A percentile compares a stretch with the other conserved stretches of the same genome.
Evolutionary conservation across 2,329 filamentous ascomycete genomes (phyloP).

Genomic region (Blastomyces parvus): DNA sequence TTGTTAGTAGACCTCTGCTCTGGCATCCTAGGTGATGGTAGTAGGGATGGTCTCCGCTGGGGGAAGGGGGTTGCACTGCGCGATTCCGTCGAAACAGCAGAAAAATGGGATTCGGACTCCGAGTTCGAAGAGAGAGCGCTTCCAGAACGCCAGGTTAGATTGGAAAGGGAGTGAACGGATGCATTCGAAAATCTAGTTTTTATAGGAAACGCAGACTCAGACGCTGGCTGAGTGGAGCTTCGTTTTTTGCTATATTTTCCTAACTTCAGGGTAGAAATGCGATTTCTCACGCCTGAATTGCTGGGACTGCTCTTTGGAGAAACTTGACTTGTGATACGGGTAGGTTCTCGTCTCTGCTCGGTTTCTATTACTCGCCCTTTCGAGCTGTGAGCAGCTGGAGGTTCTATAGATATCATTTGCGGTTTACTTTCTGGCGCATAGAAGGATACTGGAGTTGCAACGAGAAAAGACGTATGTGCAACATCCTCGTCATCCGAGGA

Average conservation of each 20-base stretch:
- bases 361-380: conserved; percentile 8
- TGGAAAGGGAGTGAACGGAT: conserved; percentile 7
- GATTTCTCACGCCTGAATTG: conserved; percentile 3
- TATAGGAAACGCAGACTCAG: background rate
- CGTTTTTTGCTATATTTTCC: conserved; percentile 10
- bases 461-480: conserved; percentile 12
- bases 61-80: background rate
- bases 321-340: background rate
- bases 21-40: background rate
- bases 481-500: conserved; percentile 15
- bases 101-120: conserved; percentile 6
- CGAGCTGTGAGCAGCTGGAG: conserved; percentile 3
- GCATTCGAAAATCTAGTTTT: conserved; percentile 7
- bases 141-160: conserved; percentile 7
- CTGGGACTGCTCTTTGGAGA: conserved; percentile 2
- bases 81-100: background rate
- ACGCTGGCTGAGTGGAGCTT: conserved; percentile 8
- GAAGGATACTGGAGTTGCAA: conserved; percentile 16
- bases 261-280: conserved; percentile 10
- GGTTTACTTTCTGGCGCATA: conserved; percentile 14
- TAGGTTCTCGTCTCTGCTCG: conserved; percentile 10
- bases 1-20: background rate
- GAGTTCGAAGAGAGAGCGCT: background rate
- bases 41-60: background rate
- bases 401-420: conserved; percentile 15